phyloP scores from a whole-genome alignment of 371 early-diverging fungal species.

The Amoeboaphelidium protococcarum region DNA sequence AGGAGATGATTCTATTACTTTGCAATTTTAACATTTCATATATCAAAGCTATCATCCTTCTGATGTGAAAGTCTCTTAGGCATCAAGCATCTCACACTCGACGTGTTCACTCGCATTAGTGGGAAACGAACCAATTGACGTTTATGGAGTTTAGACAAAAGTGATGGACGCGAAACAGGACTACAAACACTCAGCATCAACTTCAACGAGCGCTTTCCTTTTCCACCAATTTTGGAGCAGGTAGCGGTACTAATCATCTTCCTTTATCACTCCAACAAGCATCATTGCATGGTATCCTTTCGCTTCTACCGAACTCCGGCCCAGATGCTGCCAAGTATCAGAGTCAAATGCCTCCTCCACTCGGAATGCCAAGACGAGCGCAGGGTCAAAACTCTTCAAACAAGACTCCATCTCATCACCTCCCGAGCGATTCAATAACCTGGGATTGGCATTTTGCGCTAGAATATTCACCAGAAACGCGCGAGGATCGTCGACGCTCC shows the following conservation, averaged over 20 bases:
- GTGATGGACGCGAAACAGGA: background rate
- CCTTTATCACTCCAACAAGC: background rate
- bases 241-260: background rate
- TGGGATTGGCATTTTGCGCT: background rate
- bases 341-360: background rate
- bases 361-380: background rate
- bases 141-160: background rate
- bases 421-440: background rate
- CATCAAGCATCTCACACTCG: background rate
- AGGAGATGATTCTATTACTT: too few relatives aligned
- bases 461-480: background rate
- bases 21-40: too few relatives aligned
- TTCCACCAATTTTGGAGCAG: slow-evolving; percentile 1
- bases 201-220: background rate
- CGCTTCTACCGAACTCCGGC: background rate
- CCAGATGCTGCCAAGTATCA: background rate
- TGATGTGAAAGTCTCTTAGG: background rate
- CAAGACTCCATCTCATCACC: background rate
- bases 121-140: background rate
- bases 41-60: too few relatives aligned
- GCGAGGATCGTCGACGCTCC: too few relatives aligned
- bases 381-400: background rate
- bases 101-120: background rate
- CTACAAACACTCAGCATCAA: background rate
- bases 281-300: background rate